Evolutionary conservation across 495 filamentous ascomycete genomes (phyloP), one percentile per base, ranked within the genome.

Genomic region (Lasiosphaeria ovina): DNA sequence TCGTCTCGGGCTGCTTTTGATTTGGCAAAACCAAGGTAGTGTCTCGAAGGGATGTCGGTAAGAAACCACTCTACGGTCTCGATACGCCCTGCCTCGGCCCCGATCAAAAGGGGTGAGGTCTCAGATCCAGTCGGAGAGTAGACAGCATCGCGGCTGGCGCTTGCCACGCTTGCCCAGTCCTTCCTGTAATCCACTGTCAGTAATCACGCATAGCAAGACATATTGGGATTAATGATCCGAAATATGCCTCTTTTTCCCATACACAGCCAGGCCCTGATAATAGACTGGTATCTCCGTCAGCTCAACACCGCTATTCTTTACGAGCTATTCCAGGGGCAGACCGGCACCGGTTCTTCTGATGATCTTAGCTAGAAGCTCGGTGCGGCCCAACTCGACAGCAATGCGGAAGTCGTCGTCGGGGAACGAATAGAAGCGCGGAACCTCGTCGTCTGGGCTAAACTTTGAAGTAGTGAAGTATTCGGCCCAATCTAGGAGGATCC

Each of bases 51-150:
- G 0, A 83, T 79, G 36, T 87, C 85, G 45, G 86, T 83, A 51
- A 91, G 69, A 65, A 89, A 88, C 84, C 86, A 93, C 66, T 91
- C 84, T 0, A 85, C 80, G 35, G 78, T 79, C 8, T 84, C 80
- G 33, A 93, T 68, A 16, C 73, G 83, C 14, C 87, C 86, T 10
- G 67, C 49, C 9, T 72, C 54, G 0, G 87, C 87, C 16, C 87
- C 83, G 24, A 77, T 63, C 2, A 91, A 74, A 11, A 89, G 71
- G 1, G 88, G 89, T 16, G 86, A 79, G 10, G 68, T 69, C 1
- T 66, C 61, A 36, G 57, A 53, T 5, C 62, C 73, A 2, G 59
- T 63, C 3, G 63, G 14, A 35, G 62, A 63, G 16, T 61, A 47
- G 10, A 69, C 65, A 3, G 71, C 63, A 9, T 75, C 76, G 6